A percentile compares a stretch with the other conserved stretches of the same genome.
Evolutionary conservation across 1,139 yeast species (phyloP).

Genomic region (Scheffersomyces cryptocercus): DNA sequence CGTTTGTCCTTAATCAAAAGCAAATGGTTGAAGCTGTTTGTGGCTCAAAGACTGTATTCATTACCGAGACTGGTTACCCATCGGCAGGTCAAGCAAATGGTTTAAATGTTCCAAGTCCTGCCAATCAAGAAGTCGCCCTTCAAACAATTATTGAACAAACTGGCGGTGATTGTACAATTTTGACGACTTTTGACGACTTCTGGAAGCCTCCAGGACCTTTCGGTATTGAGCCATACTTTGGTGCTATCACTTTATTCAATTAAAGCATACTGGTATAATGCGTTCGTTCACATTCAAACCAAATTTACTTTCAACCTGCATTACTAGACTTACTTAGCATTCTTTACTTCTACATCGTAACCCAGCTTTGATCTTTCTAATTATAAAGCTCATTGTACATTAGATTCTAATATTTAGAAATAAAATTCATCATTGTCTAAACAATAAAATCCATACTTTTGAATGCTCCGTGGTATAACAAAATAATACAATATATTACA

Average conservation of each 20-base stretch:
- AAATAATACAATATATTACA: background rate
- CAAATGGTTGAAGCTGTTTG: slow-evolving; percentile 53
- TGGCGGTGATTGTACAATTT: slow-evolving; percentile 63
- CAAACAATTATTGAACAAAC: slow-evolving; percentile 50
- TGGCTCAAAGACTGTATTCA: slow-evolving; percentile 48
- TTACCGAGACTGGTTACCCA: slow-evolving; percentile 92
- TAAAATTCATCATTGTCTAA: background rate
- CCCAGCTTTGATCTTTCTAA: background rate
- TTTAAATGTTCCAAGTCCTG: slow-evolving; percentile 65
- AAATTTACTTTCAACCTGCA: background rate
- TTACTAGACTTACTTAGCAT: background rate
- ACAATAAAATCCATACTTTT: background rate
- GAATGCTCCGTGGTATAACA: background rate
- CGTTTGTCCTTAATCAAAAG: slow-evolving; percentile 67
- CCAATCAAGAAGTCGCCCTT: slow-evolving; percentile 72
- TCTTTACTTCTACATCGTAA: background rate
- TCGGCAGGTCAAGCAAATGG: slow-evolving; percentile 73
- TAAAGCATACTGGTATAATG: slow-evolving; percentile 2
- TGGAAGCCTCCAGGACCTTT: slow-evolving; percentile 90
- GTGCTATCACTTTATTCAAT: slow-evolving; percentile 52
- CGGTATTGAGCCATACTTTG: slow-evolving; percentile 85
- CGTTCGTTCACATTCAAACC: background rate
- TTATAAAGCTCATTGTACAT: background rate
- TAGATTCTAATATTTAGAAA: background rate
- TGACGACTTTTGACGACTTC: slow-evolving; percentile 74